Evolutionary conservation across 805 yeast species (phyloP), one percentile per base, ranked within the genome.

Genomic region (Suhomyces vadensis): DNA sequence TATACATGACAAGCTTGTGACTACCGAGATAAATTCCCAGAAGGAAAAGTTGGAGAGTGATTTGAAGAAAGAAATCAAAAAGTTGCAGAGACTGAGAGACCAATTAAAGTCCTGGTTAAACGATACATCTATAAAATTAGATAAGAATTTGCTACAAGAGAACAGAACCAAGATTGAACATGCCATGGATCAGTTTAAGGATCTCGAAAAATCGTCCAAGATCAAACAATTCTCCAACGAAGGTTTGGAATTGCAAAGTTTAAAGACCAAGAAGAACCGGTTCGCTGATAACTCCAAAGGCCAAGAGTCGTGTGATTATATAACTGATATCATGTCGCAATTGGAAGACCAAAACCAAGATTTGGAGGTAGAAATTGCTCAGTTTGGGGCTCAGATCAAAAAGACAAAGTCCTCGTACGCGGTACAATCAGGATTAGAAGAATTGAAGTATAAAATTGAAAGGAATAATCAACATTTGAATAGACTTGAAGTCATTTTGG

Each of bases 181-280:
- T 58, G 94, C 94, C 49, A 92, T 92, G 99, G 99, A 92, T 65
- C 79, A 90, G 56, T 94, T 92, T 69, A 94, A 94, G 63, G 92
- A 89, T 44, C 88, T 92, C 54, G 99, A 92, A 66, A 88, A 90
- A 67, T 81, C 85, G 51, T 85, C 88, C 79, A 92, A 92, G 69
- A 89, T 95, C 29, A 92, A 92, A 65, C 97, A 96, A 41, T 92
- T 87, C 62, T 83, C 94, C 24, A 89, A 88, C 59, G 98, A 94
- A 65, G 97, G 97, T 0, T 74, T 92, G 50, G 88, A 86, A 40
- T 80, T 81, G 60, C 81, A 83, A 48, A 76, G 60, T 26, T 66
- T 63, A 42, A 71, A 79, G 48, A 43, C 48, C 38, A 42, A 53
- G 4, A 47, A 54, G 41, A 51, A 52, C 31, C 49, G 51, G 35